Percentiles rank a stretch among this genome's conserved stretches.
phyloP scores from a whole-genome alignment of 805 yeast genomes.

The Yarrowia deformans region DNA sequence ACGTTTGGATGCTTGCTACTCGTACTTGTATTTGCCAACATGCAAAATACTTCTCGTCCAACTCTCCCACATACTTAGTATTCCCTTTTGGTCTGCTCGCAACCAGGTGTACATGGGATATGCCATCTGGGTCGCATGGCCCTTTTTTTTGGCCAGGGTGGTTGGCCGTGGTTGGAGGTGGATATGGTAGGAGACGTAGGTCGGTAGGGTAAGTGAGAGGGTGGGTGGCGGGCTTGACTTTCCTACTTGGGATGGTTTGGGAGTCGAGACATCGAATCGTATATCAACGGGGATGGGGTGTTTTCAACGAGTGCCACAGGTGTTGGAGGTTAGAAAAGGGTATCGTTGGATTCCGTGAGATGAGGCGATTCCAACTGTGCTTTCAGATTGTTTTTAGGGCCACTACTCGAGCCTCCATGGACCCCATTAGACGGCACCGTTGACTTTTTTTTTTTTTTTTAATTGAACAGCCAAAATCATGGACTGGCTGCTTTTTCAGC shows the following conservation, averaged over 20 bases:
- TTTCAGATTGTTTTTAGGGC: neutral
- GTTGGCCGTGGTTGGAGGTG: neutral
- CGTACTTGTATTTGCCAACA: too few relatives aligned
- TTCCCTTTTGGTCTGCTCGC: conserved; percentile 15
- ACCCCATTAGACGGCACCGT: too few relatives aligned
- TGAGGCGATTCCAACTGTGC: neutral
- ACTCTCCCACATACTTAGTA: neutral
- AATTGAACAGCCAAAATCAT: too few relatives aligned
- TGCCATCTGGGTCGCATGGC: conserved; percentile 27
- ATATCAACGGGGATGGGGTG: too few relatives aligned
- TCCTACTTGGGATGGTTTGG: too few relatives aligned
- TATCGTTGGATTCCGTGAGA: neutral
- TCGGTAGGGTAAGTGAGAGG: conserved; percentile 1
- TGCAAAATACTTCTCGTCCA: neutral
- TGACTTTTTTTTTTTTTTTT: too few relatives aligned
- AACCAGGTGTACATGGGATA: conserved; percentile 15
- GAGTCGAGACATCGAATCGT: too few relatives aligned
- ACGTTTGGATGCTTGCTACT: too few relatives aligned
- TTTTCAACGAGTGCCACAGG: too few relatives aligned
- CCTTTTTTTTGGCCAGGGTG: neutral
- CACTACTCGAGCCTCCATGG: too few relatives aligned
- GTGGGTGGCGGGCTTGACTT: too few relatives aligned
- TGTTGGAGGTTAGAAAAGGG: neutral
- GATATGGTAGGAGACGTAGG: conserved; percentile 1
- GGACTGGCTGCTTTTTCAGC: too few relatives aligned